Base-by-base conservation (phyloP, 164 flowering plant species). In the Magnolia officinalis region DNA sequence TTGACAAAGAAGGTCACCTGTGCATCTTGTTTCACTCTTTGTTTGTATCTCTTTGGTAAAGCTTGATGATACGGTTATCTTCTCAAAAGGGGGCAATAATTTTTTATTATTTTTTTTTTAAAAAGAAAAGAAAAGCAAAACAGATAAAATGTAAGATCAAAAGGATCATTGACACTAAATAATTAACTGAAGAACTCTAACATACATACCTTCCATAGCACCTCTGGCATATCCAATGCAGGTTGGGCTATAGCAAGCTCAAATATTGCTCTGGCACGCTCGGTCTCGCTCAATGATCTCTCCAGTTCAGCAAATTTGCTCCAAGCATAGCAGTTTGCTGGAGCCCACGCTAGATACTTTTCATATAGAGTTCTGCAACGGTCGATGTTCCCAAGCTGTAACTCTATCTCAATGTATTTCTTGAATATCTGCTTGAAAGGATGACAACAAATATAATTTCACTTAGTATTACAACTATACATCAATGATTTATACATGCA, bases 271-370 rank as follows among this genome's bases (percentile, higher is more conserved):
- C 99, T 81, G 13, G 98, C 92, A 31, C 97, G 80, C 50, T 96
- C 99, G 20, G 90, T 93, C 84, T 96, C 98, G 78, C 78, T 63
- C 71, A 94, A 72, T 14, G 94, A 90, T 80, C 71, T 74, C 76
- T 94, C 99, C 81, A 96, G 63, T 70, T 96, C 98, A 49, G 98
- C 99, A 84, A 73, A 96, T 79, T 96, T 96, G 82, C 84, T 90
- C 99, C 99, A 94, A 0, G 99, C 99, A 86, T 92, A 94, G 84
- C 98, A 96, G 72, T 92, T 92, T 72, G 93, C 97, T 0, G 99
- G 98, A 29, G 94, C 85, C 98, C 97, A 96, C 71, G 91, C 96
- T 85, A 94, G 79, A 81, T 94, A 94, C 78, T 91, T 94, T 79
- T 91, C 96, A 83, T 93, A 95, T 1, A 93, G 83, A 31, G 87